phyloP scores from a whole-genome alignment of 495 filamentous ascomycete species.

The Podospora comata region DNA sequence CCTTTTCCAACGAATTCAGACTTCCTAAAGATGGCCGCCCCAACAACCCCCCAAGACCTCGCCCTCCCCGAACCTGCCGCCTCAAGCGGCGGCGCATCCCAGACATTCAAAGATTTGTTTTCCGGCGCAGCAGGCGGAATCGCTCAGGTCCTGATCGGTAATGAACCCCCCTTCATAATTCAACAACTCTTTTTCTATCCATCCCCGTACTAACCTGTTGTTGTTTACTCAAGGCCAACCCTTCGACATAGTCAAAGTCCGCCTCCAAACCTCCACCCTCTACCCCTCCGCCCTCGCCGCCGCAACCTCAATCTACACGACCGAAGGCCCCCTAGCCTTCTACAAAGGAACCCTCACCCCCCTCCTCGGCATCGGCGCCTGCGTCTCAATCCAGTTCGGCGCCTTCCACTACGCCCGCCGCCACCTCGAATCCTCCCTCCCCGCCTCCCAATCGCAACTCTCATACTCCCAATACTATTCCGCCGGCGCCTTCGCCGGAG shows the following conservation, averaged over 20 bases:
- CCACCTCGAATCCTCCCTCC: conserved; percentile 72
- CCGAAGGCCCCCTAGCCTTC: conserved; percentile 87
- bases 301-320: conserved; percentile 76
- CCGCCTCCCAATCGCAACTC: conserved; percentile 38
- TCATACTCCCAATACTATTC: conserved; percentile 84
- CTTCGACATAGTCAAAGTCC: conserved; percentile 98
- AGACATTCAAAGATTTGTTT: conserved; percentile 86
- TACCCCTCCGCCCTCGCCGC: conserved; percentile 78
- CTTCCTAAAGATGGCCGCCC: background rate
- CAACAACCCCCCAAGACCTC: background rate
- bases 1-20: background rate
- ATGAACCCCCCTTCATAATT: conserved; percentile 5
- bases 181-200: background rate
- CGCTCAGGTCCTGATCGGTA: conserved; percentile 92
- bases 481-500: conserved; percentile 85
- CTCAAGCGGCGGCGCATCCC: conserved; percentile 10
- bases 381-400: conserved; percentile 96
- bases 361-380: conserved; percentile 92
- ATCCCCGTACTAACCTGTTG: conserved; percentile 1
- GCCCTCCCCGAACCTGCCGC: background rate
- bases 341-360: conserved; percentile 99
- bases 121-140: conserved; percentile 88
- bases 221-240: conserved; percentile 68
- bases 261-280: conserved; percentile 80
- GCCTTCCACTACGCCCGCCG: conserved; percentile 92